phyloP scores from a whole-genome alignment of 805 yeast genomes.

The Starmera quercuum region DNA sequence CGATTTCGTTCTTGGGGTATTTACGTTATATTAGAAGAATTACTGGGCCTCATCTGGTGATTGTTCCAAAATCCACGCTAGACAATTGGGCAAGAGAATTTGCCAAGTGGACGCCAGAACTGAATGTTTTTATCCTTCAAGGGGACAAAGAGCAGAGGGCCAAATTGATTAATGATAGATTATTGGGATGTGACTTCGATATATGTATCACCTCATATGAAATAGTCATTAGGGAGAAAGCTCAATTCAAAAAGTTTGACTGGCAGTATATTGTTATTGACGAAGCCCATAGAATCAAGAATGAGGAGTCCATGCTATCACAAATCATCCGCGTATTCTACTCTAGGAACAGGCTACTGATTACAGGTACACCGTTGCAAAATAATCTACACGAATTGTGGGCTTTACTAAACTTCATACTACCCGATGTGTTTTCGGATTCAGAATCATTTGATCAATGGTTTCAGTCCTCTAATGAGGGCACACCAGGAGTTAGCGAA shows the following conservation, averaged over 20 bases:
- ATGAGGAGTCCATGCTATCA: constrained; percentile 50
- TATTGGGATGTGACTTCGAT: constrained; percentile 60
- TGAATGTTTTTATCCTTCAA: constrained; percentile 58
- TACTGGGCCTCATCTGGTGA: constrained; percentile 65
- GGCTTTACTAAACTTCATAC: constrained; percentile 69
- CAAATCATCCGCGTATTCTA: constrained; percentile 70
- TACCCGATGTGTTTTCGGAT: constrained; percentile 75
- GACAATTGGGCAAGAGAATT: constrained; percentile 80
- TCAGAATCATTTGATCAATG: constrained; percentile 69
- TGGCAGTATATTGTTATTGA: constrained; percentile 56
- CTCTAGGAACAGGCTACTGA: constrained; percentile 59
- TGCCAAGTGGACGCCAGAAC: constrained; percentile 74
- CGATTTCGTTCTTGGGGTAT: constrained; percentile 67
- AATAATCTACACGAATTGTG: constrained; percentile 74
- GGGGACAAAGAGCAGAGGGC: constrained; percentile 57
- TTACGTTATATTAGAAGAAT: constrained; percentile 46
- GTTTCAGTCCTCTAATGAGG: constrained; percentile 38
- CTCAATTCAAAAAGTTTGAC: constrained; percentile 54
- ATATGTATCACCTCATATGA: constrained; percentile 66
- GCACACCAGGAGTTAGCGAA: too few species aligned
- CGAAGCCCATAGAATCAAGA: constrained; percentile 79
- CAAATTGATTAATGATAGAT: constrained; percentile 38
- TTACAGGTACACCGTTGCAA: constrained; percentile 80
- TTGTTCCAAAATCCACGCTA: constrained; percentile 74
- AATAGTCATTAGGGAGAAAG: constrained; percentile 65